Base-by-base conservation (phyloP, 805 yeast genomes). In the Nakazawaea ambrosiae region DNA sequence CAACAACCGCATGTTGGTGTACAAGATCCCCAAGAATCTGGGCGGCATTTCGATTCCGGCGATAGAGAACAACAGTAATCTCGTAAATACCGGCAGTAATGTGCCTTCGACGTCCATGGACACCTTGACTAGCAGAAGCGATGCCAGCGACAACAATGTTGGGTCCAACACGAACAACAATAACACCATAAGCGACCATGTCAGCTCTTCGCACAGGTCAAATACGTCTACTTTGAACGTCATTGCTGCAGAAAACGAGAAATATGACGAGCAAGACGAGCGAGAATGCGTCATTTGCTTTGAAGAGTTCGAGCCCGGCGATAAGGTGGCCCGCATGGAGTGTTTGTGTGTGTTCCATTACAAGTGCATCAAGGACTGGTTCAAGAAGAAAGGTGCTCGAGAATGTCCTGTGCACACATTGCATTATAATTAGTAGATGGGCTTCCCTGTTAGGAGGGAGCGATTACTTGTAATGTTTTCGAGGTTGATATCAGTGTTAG, bases 321-420 rank as follows among this genome's bases (percentile, higher is more conserved):
- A 88, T 39, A 81, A 81, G 50, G 90, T 92, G 14, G 97, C 95
- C 0, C 64, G 99, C 29, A 60, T 92, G 41, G 97, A 90, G 57
- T 92, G 99, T 55, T 66, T 92, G 11, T 92, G 99, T 54, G 86
- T 89, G 25, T 92, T 87, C 57, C 99, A 92, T 52, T 88, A 88
- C 54, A 65, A 73, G 45, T 92, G 98, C 59, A 92, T 92, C 46
- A 78, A 82, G 55, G 79, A 77, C 40, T 92, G 99, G 99, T 86
- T 90, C 50, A 72, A 78, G 41, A 74, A 79, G 58, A 88, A 84
- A 55, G 92, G 95, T 0, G 79, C 72, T 9, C 86, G 92, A 12
- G 85, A 80, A 45, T 87, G 96, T 55, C 96, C 96, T 2, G 86
- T 87, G 16, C 96, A 86, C 56, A 68, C 76, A 4, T 57, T 71